phyloP scores from a whole-genome alignment of 305 asterid species.

The Fraxinus sp. region DNA sequence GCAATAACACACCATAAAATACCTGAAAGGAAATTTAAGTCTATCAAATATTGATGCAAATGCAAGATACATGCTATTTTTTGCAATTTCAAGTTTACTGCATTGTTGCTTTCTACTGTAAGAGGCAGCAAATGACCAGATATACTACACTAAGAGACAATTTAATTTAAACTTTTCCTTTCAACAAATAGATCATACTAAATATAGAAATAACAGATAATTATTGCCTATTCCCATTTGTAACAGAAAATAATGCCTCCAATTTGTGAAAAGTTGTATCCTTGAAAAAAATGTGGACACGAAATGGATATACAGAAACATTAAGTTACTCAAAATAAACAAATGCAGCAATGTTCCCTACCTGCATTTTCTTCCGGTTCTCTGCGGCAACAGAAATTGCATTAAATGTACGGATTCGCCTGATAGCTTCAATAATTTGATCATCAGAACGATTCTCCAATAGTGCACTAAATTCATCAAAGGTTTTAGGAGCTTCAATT shows the following conservation, averaged over 20 bases:
- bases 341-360: constrained; percentile 36
- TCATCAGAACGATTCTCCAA: constrained; percentile 73
- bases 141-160: neutral
- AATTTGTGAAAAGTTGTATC: neutral
- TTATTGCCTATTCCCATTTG: neutral
- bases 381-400: constrained; percentile 83
- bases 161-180: neutral
- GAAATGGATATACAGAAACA: constrained; percentile 8
- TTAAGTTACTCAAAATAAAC: constrained; percentile 13
- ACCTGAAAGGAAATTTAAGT: constrained; percentile 41
- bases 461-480: constrained; percentile 66
- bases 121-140: neutral
- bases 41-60: neutral
- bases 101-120: neutral
- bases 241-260: neutral
- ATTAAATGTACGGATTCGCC: constrained; percentile 77
- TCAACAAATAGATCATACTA: neutral
- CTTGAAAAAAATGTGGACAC: constrained; percentile 8
- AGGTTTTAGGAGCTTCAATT: constrained; percentile 86
- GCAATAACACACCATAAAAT: constrained; percentile 82
- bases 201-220: neutral
- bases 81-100: neutral
- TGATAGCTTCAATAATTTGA: constrained; percentile 82
- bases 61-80: neutral
- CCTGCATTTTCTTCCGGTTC: constrained; percentile 90